Percentiles rank a stretch among this genome's conserved stretches.
Evolutionary conservation across 2,329 filamentous ascomycete genomes (phyloP).

Genomic region (Raffaelea arxii): DNA sequence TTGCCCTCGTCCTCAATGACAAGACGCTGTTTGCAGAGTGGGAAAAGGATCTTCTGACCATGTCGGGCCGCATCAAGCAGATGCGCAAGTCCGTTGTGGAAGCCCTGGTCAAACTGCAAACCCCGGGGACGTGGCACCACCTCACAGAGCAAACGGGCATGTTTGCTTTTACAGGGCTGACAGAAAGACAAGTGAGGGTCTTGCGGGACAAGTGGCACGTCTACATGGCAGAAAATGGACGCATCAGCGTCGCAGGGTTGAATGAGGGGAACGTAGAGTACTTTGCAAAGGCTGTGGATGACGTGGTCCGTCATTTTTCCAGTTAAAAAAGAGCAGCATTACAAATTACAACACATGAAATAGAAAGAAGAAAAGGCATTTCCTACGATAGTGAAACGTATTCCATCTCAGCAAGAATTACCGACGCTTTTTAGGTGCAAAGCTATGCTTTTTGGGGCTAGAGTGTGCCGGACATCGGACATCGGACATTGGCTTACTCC

Average conservation of each 20-base stretch:
- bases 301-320: too few relatives aligned
- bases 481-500: too few relatives aligned
- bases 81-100: not conserved
- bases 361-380: too few relatives aligned
- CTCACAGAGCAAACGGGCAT: not conserved
- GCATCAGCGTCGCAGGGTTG: not conserved
- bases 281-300: not conserved
- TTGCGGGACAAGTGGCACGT: not conserved
- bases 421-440: too few relatives aligned
- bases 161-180: not conserved
- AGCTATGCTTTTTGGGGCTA: too few relatives aligned
- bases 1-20: not conserved
- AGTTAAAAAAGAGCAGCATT: too few relatives aligned
- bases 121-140: not conserved
- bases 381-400: too few relatives aligned
- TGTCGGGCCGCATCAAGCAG: not conserved
- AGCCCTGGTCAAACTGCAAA: not conserved
- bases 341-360: too few relatives aligned
- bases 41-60: not conserved
- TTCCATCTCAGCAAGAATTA: too few relatives aligned
- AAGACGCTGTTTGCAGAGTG: not conserved
- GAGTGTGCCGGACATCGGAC: too few relatives aligned
- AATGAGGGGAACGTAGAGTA: not conserved
- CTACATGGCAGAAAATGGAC: not conserved
- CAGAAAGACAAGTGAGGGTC: not conserved